Base-by-base conservation (phyloP, 805 yeast genomes). In the Maudiozyma serrabonitensis region DNA sequence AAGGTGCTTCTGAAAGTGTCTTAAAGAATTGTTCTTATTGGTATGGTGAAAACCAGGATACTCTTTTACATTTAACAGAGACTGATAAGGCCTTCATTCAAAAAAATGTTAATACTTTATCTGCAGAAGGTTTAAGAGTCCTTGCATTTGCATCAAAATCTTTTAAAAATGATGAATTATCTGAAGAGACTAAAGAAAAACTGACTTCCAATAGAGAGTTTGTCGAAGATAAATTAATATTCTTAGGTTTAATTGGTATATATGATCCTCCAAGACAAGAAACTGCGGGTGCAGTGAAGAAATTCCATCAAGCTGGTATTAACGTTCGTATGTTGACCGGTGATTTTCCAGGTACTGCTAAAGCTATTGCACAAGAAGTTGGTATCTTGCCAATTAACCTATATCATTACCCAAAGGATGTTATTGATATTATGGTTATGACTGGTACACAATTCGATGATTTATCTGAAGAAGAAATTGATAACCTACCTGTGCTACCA, bases 251-350 rank as follows among this genome's bases (percentile, higher is more conserved):
- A 42, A 75, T 88, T 54, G 98, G 97, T 52, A 89, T 93, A 88
- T 88, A 88, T 58, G 99, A 93, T 69, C 99, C 99, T 9, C 99
- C 99, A 49, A 80, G 99, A 61, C 84, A 87, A 12, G 84, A 83
- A 56, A 96, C 93, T 6, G 76, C 80, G 38, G 72, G 74, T 46
- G 85, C 96, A 1, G 80, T 93, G 48, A 75, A 85, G 34, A 73
- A 79, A 56, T 76, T 93, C 52, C 80, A 89, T 74, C 80, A 81
- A 59, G 96, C 97, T 50, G 96, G 98, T 44, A 97, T 93, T 42
- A 95, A 88, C 58, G 95, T 93, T n/a, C 87, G 91, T 49, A 93
- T 93, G 98, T 87, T 93, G 56, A 93, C 99, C 8, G 96, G 96
- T 59, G 97, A 90, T 68, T 78, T 86, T 45, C 95, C 90, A 50